Percentiles rank a stretch among this genome's conserved stretches.
Evolutionary conservation across 2,329 filamentous ascomycete species (phyloP).

Genomic region (Zalaria obscura): DNA sequence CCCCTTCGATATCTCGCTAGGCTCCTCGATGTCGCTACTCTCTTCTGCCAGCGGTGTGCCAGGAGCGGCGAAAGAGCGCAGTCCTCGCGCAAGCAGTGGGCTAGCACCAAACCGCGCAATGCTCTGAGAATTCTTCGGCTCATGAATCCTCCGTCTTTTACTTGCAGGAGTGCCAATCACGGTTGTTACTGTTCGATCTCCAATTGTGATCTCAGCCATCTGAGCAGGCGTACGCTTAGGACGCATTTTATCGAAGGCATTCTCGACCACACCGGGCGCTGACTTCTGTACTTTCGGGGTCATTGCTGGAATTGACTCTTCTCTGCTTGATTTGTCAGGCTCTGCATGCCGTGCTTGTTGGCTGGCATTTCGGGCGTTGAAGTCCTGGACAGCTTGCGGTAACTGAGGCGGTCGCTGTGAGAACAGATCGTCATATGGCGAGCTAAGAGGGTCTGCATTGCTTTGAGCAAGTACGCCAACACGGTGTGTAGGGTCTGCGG

Average conservation of each 20-base stretch:
- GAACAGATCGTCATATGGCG: constrained; percentile 12
- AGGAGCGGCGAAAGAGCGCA: constrained; percentile 41
- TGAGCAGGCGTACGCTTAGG: constrained; percentile 48
- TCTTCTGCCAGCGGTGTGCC: constrained; percentile 25
- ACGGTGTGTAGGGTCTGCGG: too few species aligned
- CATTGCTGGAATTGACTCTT: constrained; percentile 17
- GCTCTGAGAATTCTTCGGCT: constrained; percentile 20
- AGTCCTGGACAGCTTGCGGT: constrained; percentile 21
- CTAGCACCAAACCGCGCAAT: constrained; percentile 33
- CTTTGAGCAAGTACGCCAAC: not conserved
- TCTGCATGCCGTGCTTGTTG: constrained; percentile 14
- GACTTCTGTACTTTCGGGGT: constrained; percentile 15
- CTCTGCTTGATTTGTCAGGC: constrained; percentile 1
- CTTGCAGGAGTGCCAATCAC: constrained; percentile 40
- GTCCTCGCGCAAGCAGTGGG: constrained; percentile 22
- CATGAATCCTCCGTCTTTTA: constrained; percentile 31
- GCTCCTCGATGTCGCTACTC: constrained; percentile 17
- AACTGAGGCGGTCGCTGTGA: constrained; percentile 11
- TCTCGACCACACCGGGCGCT: constrained; percentile 36
- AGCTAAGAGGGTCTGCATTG: constrained; percentile 6
- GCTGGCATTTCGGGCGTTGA: constrained; percentile 23
- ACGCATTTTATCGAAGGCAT: constrained; percentile 51
- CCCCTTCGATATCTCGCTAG: too few species aligned
- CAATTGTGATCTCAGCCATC: constrained; percentile 62
- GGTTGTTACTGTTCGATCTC: constrained; percentile 49